phyloP scores from a whole-genome alignment of 2,329 filamentous ascomycete species.

The Penicillium thymicola region DNA sequence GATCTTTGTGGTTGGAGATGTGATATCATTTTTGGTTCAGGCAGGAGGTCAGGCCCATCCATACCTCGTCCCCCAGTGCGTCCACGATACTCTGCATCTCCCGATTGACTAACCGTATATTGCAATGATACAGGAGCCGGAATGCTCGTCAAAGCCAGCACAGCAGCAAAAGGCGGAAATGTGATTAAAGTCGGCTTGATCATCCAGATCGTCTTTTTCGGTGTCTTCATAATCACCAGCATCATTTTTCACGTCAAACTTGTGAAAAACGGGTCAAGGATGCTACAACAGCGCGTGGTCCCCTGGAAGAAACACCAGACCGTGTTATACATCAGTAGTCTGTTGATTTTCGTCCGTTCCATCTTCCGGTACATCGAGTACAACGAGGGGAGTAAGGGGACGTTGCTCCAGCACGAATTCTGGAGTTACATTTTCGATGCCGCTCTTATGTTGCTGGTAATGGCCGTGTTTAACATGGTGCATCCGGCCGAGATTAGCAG shows the following conservation, averaged over 20 bases:
- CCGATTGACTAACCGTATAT: background rate
- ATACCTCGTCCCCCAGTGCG: background rate
- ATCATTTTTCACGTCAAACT: background rate
- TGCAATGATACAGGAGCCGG: background rate
- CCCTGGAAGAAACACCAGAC: background rate
- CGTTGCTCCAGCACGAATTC: background rate
- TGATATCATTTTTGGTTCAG: slow-evolving; percentile 30
- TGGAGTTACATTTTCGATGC: background rate
- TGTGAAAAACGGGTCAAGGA: background rate
- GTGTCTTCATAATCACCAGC: background rate
- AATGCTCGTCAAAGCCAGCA: background rate
- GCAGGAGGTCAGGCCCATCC: slow-evolving; percentile 24
- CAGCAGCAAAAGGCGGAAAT: background rate
- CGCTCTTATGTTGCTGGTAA: background rate
- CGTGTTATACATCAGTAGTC: background rate
- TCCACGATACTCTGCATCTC: no score
- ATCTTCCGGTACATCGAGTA: slow-evolving; percentile 1
- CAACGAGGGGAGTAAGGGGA: background rate
- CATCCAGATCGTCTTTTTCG: background rate
- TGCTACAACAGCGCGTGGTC: background rate
- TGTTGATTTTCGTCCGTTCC: background rate
- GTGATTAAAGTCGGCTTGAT: background rate
- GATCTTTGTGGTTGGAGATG: slow-evolving; percentile 30
- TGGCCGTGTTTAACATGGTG: background rate
- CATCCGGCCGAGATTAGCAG: background rate